Evolutionary conservation across 495 filamentous ascomycete species (phyloP).

Genomic region (Acidiella bohemica): DNA sequence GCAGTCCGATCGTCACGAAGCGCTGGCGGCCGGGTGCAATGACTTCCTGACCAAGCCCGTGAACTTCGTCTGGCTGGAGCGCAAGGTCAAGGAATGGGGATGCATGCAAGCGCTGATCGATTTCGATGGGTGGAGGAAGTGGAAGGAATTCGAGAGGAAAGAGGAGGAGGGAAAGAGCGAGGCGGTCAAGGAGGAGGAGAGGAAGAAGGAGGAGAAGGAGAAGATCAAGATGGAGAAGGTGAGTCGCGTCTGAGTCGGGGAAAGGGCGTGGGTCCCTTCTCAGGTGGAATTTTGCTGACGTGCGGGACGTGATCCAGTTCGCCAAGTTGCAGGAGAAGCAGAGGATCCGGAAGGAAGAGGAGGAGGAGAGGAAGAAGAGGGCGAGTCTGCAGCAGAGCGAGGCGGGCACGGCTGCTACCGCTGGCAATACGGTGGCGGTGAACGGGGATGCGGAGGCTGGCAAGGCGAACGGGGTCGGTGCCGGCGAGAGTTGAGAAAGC

Average conservation of each 20-base stretch:
- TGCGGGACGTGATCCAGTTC: neutral
- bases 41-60: constrained; percentile 99
- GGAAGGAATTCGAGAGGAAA: constrained; percentile 53
- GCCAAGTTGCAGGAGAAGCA: constrained; percentile 9
- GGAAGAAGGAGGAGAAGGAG: constrained; percentile 10
- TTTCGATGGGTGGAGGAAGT: constrained; percentile 95
- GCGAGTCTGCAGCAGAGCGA: neutral
- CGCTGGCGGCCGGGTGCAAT: constrained; percentile 89
- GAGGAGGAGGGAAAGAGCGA: constrained; percentile 18
- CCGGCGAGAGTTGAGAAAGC: too few species aligned
- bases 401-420: neutral
- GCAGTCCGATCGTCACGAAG: constrained; percentile 89
- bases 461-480: too few species aligned
- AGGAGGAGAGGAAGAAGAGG: constrained; percentile 2
- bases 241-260: neutral
- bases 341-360: constrained; percentile 4
- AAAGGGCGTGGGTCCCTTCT: neutral
- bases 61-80: constrained; percentile 91
- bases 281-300: neutral
- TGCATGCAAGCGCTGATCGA: constrained; percentile 99
- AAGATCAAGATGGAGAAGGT: constrained; percentile 3
- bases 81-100: constrained; percentile 98
- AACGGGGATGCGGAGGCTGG: too few species aligned
- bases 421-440: too few species aligned
- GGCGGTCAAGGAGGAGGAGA: constrained; percentile 15